Conservation (phyloP, 2,329 filamentous ascomycete genomes). For the Beauveria sp. region DNA sequence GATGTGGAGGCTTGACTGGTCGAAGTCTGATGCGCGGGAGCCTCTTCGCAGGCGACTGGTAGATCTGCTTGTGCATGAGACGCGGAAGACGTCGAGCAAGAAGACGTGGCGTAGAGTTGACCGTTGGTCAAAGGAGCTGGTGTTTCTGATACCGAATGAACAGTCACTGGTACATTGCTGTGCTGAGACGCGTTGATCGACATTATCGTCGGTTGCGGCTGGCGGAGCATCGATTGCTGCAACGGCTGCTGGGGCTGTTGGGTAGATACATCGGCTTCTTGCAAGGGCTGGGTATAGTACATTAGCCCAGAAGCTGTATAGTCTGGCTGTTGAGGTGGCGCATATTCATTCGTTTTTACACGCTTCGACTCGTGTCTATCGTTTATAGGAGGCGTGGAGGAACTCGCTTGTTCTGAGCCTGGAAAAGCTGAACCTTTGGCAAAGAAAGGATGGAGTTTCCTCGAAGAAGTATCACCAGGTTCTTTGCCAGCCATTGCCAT, state of each 20-base stretch:
- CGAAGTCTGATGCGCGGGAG: background rate
- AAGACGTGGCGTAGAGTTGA: background rate
- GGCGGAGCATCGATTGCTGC: background rate
- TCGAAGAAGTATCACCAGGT: slow-evolving; percentile 26
- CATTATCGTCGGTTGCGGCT: background rate
- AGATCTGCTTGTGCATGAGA: background rate
- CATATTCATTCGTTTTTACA: slow-evolving; percentile 28
- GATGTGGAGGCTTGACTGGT: background rate
- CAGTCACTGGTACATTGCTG: background rate
- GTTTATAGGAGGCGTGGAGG: background rate
- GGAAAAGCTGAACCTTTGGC: slow-evolving; percentile 17
- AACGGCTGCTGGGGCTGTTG: background rate
- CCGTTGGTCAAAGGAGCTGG: too few relatives aligned
- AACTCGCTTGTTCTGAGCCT: background rate
- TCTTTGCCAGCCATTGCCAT: slow-evolving; percentile 38
- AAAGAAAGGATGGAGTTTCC: slow-evolving; percentile 52
- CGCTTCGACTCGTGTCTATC: slow-evolving; percentile 27
- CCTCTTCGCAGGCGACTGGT: background rate
- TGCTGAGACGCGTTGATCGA: background rate
- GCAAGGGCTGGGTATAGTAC: background rate
- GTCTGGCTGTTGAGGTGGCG: slow-evolving; percentile 10
- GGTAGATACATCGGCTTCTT: background rate
- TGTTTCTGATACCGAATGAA: background rate
- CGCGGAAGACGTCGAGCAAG: too few relatives aligned
- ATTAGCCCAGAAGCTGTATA: background rate